Percentiles rank a stretch among this genome's conserved stretches.
phyloP scores from a whole-genome alignment of 768 basidiomycete genomes.

The Naganishia onofrii region DNA sequence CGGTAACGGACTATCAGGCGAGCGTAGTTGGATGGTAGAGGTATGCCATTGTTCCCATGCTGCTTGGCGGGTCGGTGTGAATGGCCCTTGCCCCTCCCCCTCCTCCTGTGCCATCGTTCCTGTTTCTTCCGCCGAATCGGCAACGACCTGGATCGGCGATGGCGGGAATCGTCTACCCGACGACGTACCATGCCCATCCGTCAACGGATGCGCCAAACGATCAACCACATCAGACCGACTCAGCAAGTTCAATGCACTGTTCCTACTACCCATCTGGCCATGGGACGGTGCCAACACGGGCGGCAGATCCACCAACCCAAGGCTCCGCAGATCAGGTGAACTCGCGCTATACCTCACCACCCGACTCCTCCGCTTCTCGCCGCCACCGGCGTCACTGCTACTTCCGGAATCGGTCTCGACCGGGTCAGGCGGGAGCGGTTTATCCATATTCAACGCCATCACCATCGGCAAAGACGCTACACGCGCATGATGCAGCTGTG shows the following conservation, averaged over 20 bases:
- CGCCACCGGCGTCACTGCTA: background rate
- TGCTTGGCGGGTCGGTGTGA: constrained; percentile 11
- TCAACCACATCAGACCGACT: background rate
- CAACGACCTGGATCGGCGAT: background rate
- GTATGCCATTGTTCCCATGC: constrained; percentile 24
- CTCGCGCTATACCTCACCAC: constrained; percentile 18
- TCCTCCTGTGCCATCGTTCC: no score
- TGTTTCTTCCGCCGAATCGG: background rate
- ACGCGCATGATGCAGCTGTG: no score
- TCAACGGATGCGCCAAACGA: background rate
- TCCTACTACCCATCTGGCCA: background rate
- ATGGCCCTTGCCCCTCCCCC: background rate
- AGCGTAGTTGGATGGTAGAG: background rate
- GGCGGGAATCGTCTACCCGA: background rate
- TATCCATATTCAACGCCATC: background rate
- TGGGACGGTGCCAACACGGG: background rate
- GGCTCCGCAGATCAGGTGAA: constrained; percentile 12
- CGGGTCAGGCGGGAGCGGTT: constrained; percentile 13
- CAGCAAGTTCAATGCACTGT: constrained; percentile 12
- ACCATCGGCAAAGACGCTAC: background rate
- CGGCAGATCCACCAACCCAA: background rate
- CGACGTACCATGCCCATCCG: background rate
- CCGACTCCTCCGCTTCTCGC: background rate
- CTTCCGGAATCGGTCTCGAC: background rate
- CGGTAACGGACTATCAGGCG: background rate